These are phyloP conservation scores for Onygenales sp. DNA, from an alignment of 2,329 filamentous ascomycete genomes.

Conservation along the genomic window DNA sequence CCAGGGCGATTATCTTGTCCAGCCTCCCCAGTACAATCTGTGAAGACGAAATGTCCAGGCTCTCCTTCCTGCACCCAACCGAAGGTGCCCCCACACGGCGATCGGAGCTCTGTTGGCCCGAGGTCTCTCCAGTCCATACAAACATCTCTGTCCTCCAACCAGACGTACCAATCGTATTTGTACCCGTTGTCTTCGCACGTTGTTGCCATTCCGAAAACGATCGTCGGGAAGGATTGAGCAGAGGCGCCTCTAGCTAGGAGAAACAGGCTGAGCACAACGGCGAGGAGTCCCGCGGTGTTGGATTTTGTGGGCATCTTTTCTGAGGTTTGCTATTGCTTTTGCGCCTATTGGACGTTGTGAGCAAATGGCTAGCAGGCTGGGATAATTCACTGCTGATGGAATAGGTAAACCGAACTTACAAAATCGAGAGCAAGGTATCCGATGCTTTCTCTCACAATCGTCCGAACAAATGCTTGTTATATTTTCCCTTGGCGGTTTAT, in stretches of 20 bases:
- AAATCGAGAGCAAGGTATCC: too few relatives aligned
- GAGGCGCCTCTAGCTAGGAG: not conserved
- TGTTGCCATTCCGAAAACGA: not conserved
- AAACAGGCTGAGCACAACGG: not conserved
- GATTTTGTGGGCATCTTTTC: not conserved
- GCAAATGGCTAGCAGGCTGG: too few relatives aligned
- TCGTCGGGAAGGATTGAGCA: not conserved
- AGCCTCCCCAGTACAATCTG: not conserved
- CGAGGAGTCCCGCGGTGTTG: not conserved
- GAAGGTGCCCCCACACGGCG: not conserved
- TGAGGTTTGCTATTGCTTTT: too few relatives aligned
- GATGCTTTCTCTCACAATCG: too few relatives aligned
- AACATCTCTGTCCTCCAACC: not conserved
- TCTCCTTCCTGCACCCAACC: not conserved
- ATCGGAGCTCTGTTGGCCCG: not conserved
- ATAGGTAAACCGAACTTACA: too few relatives aligned
- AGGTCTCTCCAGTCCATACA: not conserved
- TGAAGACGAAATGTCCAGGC: not conserved
- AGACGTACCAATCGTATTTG: not conserved
- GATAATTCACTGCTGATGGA: too few relatives aligned
- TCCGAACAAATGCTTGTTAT: too few relatives aligned
- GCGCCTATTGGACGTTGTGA: too few relatives aligned
- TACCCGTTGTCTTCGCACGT: not conserved
- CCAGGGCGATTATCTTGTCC: not conserved
- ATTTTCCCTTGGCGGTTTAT: too few relatives aligned